Conservation (phyloP, 495 filamentous ascomycete species). For the Cenococcum geophilum region DNA sequence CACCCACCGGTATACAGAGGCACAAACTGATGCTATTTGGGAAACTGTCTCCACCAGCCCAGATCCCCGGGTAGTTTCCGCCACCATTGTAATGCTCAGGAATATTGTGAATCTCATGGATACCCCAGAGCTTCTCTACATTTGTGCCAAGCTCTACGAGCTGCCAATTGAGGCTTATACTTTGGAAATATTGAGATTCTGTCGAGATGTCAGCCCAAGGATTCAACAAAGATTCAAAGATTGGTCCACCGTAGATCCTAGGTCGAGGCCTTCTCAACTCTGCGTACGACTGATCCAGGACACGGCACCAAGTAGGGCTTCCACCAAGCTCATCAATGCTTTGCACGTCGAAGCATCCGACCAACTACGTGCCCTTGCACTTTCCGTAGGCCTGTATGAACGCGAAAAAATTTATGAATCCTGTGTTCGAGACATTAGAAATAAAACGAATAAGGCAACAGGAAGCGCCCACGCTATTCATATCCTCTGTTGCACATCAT, state of each 20-base stretch:
- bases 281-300: constrained; percentile 28
- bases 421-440: constrained; percentile 21
- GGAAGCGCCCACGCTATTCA: constrained; percentile 25
- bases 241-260: constrained; percentile 4
- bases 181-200: constrained; percentile 45
- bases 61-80: constrained; percentile 76
- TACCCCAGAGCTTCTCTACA: constrained; percentile 53
- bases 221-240: constrained; percentile 31
- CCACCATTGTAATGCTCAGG: constrained; percentile 68
- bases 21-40: constrained; percentile 79
- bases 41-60: constrained; percentile 72
- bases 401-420: constrained; percentile 27
- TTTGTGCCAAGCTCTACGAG: constrained; percentile 67
- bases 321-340: constrained; percentile 11
- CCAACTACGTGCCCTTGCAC: constrained; percentile 12
- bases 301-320: constrained; percentile 20
- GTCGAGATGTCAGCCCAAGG: constrained; percentile 12
- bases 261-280: constrained; percentile 20
- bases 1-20: constrained; percentile 62
- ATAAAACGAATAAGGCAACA: constrained; percentile 18
- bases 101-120: constrained; percentile 57
- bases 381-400: constrained; percentile 5
- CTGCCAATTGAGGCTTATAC: constrained; percentile 59
- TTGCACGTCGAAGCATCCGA: constrained; percentile 24
- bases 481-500: constrained; percentile 1